phyloP scores from a whole-genome alignment of 768 basidiomycete genomes.

The Sistotremastrum niveocremeum region DNA sequence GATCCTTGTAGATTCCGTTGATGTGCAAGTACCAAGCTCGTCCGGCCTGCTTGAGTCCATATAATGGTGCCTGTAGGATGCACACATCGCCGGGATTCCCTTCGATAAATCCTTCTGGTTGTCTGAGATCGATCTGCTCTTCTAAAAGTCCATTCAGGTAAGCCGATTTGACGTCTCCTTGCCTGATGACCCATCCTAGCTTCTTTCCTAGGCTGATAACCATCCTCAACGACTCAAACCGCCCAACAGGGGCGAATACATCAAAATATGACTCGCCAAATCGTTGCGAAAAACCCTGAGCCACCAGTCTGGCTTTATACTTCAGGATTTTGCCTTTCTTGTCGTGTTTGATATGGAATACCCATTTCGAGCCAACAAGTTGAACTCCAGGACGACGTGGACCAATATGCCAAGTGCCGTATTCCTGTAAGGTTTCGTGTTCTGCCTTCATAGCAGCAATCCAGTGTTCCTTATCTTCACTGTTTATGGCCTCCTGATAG shows the following conservation, averaged over 20 bases:
- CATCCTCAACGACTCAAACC: slow-evolving; percentile 15
- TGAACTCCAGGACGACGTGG: slow-evolving; percentile 8
- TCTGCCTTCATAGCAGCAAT: slow-evolving; percentile 12
- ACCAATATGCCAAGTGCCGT: slow-evolving; percentile 10
- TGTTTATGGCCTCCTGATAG: slow-evolving; percentile 10
- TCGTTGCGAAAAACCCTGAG: slow-evolving; percentile 28
- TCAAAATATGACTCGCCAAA: slow-evolving; percentile 13
- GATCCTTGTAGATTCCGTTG: slow-evolving; percentile 13
- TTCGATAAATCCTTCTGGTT: slow-evolving; percentile 1
- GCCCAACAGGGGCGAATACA: too few species aligned
- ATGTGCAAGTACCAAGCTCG: slow-evolving; percentile 23
- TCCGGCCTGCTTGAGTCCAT: slow-evolving; percentile 25
- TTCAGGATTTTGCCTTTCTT: slow-evolving; percentile 11
- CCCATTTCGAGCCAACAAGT: slow-evolving; percentile 12
- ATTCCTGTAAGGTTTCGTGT: slow-evolving; percentile 5
- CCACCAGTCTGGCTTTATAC: slow-evolving; percentile 27
- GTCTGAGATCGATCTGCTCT: slow-evolving; percentile 3
- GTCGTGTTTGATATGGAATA: slow-evolving; percentile 18
- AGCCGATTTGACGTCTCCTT: slow-evolving; percentile 28
- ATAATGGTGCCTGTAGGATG: slow-evolving; percentile 15
- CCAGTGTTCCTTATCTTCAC: slow-evolving; percentile 11
- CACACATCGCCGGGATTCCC: slow-evolving; percentile 3
- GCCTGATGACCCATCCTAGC: slow-evolving; percentile 22
- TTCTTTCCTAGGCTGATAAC: slow-evolving; percentile 23
- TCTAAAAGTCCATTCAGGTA: slow-evolving; percentile 21